phyloP scores from a whole-genome alignment of 208 protist species.

The Acanthamoeba triangularis region DNA sequence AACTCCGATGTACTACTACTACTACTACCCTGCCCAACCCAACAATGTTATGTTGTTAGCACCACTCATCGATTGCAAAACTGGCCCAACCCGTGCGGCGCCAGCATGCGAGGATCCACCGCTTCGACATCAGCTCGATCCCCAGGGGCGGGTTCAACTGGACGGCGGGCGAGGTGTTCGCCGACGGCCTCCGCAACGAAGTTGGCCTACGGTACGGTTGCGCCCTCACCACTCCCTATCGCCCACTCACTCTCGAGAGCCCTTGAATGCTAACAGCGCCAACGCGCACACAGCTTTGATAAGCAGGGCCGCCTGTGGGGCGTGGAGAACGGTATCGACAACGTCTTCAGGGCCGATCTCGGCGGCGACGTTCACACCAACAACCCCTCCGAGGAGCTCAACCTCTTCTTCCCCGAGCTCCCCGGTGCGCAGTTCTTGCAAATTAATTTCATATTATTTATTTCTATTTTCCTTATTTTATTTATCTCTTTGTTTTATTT shows the following conservation, averaged over 20 bases:
- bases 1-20: not conserved
- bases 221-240: not conserved
- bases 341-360: constrained; percentile 37
- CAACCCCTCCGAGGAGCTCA: constrained; percentile 77
- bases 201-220: constrained; percentile 15
- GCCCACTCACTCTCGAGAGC: not conserved
- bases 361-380: constrained; percentile 70
- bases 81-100: too few species aligned
- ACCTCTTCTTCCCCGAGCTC: constrained; percentile 41
- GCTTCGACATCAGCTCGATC: not conserved
- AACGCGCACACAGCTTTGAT: not conserved
- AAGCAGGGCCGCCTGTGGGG: constrained; percentile 57
- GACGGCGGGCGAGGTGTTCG: not conserved
- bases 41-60: too few species aligned
- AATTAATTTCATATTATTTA: not conserved
- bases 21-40: not conserved
- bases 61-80: too few species aligned
- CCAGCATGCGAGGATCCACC: constrained; percentile 9
- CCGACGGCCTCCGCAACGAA: constrained; percentile 74
- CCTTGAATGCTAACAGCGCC: not conserved
- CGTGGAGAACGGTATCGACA: constrained; percentile 74
- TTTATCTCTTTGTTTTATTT: not conserved
- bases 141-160: not conserved
- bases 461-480: not conserved
- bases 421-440: too few species aligned